Percentiles rank a stretch among this genome's conserved stretches.
phyloP scores from a whole-genome alignment of 306 rosid genomes.

The Abrus pulchellus region DNA sequence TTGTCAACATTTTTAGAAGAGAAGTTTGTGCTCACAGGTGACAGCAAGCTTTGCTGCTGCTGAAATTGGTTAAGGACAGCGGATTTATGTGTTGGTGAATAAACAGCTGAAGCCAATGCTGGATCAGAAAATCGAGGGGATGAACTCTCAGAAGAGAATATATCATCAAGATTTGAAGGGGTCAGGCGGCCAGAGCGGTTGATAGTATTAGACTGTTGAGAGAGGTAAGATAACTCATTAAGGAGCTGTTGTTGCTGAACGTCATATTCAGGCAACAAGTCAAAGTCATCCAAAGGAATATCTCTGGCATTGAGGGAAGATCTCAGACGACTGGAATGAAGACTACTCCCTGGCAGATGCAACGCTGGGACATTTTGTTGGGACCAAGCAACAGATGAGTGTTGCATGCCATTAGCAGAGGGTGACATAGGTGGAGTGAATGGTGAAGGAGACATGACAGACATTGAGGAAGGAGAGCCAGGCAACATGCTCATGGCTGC shows the following conservation, averaged over 20 bases:
- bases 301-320: slow-evolving; percentile 75
- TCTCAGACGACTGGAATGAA: slow-evolving; percentile 78
- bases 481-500: slow-evolving; percentile 77
- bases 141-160: slow-evolving; percentile 71
- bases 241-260: slow-evolving; percentile 66
- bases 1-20: slow-evolving; percentile 66
- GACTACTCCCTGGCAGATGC: slow-evolving; percentile 76
- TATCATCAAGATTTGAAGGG: slow-evolving; percentile 81
- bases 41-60: slow-evolving; percentile 77
- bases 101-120: slow-evolving; percentile 66
- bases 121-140: slow-evolving; percentile 77
- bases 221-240: slow-evolving; percentile 62
- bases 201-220: slow-evolving; percentile 67
- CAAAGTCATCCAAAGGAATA: slow-evolving; percentile 63
- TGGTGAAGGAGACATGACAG: slow-evolving; percentile 76
- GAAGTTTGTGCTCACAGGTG: slow-evolving; percentile 71
- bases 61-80: slow-evolving; percentile 75
- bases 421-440: slow-evolving; percentile 83
- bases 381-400: slow-evolving; percentile 66
- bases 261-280: slow-evolving; percentile 65
- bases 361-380: slow-evolving; percentile 76
- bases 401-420: slow-evolving; percentile 72
- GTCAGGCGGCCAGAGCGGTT: slow-evolving; percentile 68
- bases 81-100: slow-evolving; percentile 76
- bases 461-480: slow-evolving; percentile 75